Conservation (phyloP, 441 rosid species). For the Populus hybrid region DNA sequence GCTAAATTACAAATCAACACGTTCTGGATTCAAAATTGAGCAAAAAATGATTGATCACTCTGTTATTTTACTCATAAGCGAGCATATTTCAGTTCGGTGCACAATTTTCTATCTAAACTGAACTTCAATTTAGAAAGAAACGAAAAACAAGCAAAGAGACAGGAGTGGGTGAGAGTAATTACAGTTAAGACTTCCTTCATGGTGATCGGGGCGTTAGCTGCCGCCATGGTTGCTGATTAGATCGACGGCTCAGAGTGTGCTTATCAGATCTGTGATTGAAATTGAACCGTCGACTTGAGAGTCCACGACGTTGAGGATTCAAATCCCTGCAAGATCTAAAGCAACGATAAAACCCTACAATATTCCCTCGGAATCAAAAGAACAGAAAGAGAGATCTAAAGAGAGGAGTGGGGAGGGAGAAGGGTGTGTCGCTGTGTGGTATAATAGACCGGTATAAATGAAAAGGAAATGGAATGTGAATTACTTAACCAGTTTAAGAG, state of each 20-base stretch:
- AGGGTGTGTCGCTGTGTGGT: background rate
- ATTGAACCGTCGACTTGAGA: constrained; percentile 29
- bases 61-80: background rate
- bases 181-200: constrained; percentile 60
- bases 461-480: constrained; percentile 2
- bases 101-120: background rate
- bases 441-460: background rate
- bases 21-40: constrained; percentile 1
- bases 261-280: constrained; percentile 44
- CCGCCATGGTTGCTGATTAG: constrained; percentile 41
- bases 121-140: background rate
- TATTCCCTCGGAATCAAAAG: background rate
- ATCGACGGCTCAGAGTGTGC: constrained; percentile 31
- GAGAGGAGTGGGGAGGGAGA: background rate
- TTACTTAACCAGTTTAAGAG: background rate
- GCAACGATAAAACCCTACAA: constrained; percentile 34
- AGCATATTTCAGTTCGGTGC: background rate
- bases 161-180: constrained; percentile 5
- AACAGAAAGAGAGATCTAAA: background rate
- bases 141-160: background rate
- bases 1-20: background rate
- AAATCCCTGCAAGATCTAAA: constrained; percentile 62
- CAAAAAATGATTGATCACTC: background rate
- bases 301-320: constrained; percentile 26
- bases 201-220: constrained; percentile 63